Evolutionary conservation across 169 alveolate genomes (phyloP).

Genomic region (Miamiensis avidus): DNA sequence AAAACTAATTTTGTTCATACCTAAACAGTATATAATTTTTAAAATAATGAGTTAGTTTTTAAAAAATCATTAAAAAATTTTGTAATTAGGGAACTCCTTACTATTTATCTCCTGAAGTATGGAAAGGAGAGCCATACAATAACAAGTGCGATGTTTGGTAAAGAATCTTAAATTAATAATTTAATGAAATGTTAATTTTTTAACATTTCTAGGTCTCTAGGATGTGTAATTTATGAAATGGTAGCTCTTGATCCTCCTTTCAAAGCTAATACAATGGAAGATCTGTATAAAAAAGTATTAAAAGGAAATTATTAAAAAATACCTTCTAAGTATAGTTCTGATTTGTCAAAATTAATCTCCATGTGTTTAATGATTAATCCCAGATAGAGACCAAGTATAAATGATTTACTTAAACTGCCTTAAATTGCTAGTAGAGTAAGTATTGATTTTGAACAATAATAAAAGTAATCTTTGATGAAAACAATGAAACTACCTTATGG

Average conservation of each 20-base stretch:
- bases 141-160: slow-evolving; percentile 79
- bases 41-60: not conserved
- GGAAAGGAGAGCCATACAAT: slow-evolving; percentile 73
- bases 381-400: not conserved
- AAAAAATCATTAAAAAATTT: slow-evolving; percentile 24
- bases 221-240: slow-evolving; percentile 84
- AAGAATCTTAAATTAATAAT: slow-evolving; percentile 63
- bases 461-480: slow-evolving; percentile 2
- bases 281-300: slow-evolving; percentile 73
- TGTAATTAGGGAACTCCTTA: slow-evolving; percentile 60
- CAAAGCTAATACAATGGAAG: slow-evolving; percentile 78
- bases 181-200: not conserved
- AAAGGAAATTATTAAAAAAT: slow-evolving; percentile 52
- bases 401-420: not conserved
- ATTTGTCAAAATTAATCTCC: slow-evolving; percentile 57
- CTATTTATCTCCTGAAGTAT: slow-evolving; percentile 75
- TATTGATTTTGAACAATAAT: not conserved
- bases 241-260: slow-evolving; percentile 81
- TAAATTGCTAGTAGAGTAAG: not conserved
- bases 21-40: slow-evolving; percentile 45
- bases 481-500: slow-evolving; percentile 29
- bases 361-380: slow-evolving; percentile 5
- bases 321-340: slow-evolving; percentile 59
- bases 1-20: slow-evolving; percentile 61
- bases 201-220: slow-evolving; percentile 66